Evolutionary conservation across 768 basidiomycete genomes (phyloP).

Genomic region (Collybia nuda): DNA sequence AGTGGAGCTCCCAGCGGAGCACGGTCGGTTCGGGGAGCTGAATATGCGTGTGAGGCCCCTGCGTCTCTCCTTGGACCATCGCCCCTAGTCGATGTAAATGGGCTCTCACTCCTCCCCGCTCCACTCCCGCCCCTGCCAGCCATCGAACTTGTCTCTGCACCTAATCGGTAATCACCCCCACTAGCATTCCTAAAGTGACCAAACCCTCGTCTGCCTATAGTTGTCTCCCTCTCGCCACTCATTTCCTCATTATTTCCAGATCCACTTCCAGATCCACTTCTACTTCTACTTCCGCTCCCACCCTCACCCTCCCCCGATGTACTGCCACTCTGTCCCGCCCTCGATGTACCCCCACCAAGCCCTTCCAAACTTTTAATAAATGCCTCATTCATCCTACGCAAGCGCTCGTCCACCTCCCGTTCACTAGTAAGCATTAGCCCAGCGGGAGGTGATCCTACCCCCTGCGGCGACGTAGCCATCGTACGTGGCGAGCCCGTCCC

Average conservation of each 20-base stretch:
- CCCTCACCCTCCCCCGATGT: conserved; percentile 11
- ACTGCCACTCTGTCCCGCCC: background rate
- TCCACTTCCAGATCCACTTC: conserved; percentile 1
- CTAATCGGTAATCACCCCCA: background rate
- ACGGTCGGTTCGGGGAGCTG: background rate
- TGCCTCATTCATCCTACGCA: conserved; percentile 65
- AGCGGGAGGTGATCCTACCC: background rate
- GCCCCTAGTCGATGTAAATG: background rate
- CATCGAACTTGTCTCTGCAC: background rate
- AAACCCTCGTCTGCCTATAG: background rate
- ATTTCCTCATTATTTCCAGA: conserved; percentile 6
- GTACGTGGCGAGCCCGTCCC: no score
- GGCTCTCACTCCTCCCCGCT: background rate
- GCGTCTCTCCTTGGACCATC: background rate
- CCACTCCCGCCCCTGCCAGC: background rate
- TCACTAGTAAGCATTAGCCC: conserved; percentile 50
- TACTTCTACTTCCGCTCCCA: conserved; percentile 1
- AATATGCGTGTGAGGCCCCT: background rate
- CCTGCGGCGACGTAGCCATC: no score
- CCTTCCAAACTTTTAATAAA: conserved; percentile 68
- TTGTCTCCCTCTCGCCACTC: conserved; percentile 6
- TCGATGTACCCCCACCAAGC: conserved; percentile 34
- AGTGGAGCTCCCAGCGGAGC: background rate
- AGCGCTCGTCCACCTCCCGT: conserved; percentile 62
- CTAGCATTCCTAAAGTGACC: background rate